These are phyloP conservation scores for Isoetes engelmannii DNA, from an alignment of 83 land plant genomes.

Conservation along the genomic window DNA sequence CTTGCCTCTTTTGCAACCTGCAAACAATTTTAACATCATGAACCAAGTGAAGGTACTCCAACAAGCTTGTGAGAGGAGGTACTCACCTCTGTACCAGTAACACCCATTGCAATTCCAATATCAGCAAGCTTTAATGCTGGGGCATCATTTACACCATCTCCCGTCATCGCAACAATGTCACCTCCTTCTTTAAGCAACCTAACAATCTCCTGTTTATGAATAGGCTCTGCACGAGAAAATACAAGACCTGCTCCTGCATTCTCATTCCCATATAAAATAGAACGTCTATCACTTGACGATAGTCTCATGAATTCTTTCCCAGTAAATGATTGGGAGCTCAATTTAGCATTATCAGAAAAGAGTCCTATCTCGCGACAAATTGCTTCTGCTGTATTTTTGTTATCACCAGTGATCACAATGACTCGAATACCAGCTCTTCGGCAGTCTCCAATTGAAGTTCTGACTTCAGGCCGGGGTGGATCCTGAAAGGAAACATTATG, in stretches of 20 bases:
- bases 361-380: slow-evolving; percentile 36
- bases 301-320: slow-evolving; percentile 32
- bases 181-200: slow-evolving; percentile 29
- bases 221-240: slow-evolving; percentile 38
- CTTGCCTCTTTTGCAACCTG: slow-evolving; percentile 41
- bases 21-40: background rate
- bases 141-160: slow-evolving; percentile 41
- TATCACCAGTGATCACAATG: slow-evolving; percentile 38
- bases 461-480: slow-evolving; percentile 37
- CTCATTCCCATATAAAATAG: slow-evolving; percentile 14
- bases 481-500: slow-evolving; percentile 20
- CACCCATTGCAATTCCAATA: slow-evolving; percentile 38
- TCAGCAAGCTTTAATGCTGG: slow-evolving; percentile 41
- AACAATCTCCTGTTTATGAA: slow-evolving; percentile 38
- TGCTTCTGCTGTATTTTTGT: slow-evolving; percentile 41
- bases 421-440: slow-evolving; percentile 34
- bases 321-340: slow-evolving; percentile 17
- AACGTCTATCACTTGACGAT: slow-evolving; percentile 17
- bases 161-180: slow-evolving; percentile 38
- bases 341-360: slow-evolving; percentile 18
- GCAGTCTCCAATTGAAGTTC: slow-evolving; percentile 33
- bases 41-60: background rate
- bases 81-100: slow-evolving; percentile 36
- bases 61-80: background rate
- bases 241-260: slow-evolving; percentile 16